Percentiles rank a stretch among this genome's conserved stretches.
These are phyloP conservation scores for Serendipita sp. DNA, from an alignment of 768 basidiomycete species.

Conservation along the genomic window DNA sequence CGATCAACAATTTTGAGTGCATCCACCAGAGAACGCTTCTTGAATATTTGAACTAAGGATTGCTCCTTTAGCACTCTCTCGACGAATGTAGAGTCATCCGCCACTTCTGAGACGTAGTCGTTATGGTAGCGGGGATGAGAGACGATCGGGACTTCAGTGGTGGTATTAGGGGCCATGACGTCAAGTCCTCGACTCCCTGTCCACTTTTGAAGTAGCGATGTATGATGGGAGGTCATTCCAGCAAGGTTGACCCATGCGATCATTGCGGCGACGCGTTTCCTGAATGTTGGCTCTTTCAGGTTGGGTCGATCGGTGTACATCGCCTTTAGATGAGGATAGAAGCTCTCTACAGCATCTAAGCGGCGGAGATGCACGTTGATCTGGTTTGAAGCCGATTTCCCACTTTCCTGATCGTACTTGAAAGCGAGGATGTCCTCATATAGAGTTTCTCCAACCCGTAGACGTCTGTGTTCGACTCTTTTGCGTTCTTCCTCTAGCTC, in stretches of 20 bases:
- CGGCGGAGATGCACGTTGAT: constrained; percentile 52
- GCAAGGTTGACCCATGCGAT: constrained; percentile 87
- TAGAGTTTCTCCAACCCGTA: constrained; percentile 63
- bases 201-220: constrained; percentile 72
- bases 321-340: constrained; percentile 72
- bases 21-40: constrained; percentile 55
- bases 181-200: constrained; percentile 85
- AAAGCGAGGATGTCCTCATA: constrained; percentile 74
- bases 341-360: constrained; percentile 65
- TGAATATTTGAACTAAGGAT: constrained; percentile 85
- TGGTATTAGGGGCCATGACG: constrained; percentile 64
- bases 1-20: background rate
- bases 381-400: constrained; percentile 29
- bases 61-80: constrained; percentile 93
- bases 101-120: constrained; percentile 16
- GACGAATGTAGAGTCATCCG: constrained; percentile 73
- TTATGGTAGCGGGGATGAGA: constrained; percentile 18
- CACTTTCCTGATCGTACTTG: constrained; percentile 33
- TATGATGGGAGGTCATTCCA: constrained; percentile 65
- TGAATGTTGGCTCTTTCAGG: constrained; percentile 49
- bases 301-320: constrained; percentile 62
- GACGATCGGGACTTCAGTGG: constrained; percentile 34
- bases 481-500: constrained; percentile 69
- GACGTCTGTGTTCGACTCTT: constrained; percentile 65
- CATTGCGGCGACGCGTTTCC: constrained; percentile 72